These are phyloP conservation scores for Rhododendron ferrugineum DNA, from an alignment of 148 eudicot genomes.

Conservation along the genomic window DNA sequence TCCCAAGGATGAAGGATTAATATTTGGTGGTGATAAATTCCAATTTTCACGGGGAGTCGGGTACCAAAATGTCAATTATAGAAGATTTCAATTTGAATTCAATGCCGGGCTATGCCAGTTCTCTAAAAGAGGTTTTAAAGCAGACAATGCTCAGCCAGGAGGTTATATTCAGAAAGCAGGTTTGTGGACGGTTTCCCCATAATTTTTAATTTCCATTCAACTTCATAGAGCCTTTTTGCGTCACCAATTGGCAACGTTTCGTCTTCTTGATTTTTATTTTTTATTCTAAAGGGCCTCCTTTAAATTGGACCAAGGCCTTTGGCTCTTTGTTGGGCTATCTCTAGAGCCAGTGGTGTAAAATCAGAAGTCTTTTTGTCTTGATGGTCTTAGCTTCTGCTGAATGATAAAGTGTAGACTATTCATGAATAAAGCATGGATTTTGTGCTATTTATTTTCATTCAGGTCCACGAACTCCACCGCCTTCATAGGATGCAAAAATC, in stretches of 20 bases:
- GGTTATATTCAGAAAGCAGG: slow-evolving; percentile 50
- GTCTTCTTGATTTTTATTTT: slow-evolving; percentile 6
- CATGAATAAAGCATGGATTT: background rate
- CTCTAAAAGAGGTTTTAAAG: slow-evolving; percentile 32
- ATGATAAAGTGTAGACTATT: background rate
- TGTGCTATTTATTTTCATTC: slow-evolving; percentile 10
- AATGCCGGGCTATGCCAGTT: slow-evolving; percentile 19
- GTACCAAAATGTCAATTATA: slow-evolving; percentile 31
- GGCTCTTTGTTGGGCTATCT: background rate
- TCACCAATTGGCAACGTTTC: background rate
- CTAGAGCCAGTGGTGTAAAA: background rate
- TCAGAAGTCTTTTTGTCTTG: background rate
- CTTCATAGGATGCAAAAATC: slow-evolving; percentile 37
- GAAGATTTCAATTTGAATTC: slow-evolving; percentile 29
- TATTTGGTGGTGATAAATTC: slow-evolving; percentile 5
- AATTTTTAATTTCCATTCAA: background rate
- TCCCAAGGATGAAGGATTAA: slow-evolving; percentile 10
- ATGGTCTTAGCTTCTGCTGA: background rate
- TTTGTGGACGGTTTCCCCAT: slow-evolving; percentile 8
- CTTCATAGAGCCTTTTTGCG: background rate
- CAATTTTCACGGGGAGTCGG: slow-evolving; percentile 5
- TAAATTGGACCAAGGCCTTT: background rate
- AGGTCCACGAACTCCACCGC: slow-evolving; percentile 60
- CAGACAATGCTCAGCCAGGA: slow-evolving; percentile 56
- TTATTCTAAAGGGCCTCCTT: background rate